These are phyloP conservation scores for Candida xiaguanensis DNA, from an alignment of 805 yeast genomes.

Conservation along the genomic window DNA sequence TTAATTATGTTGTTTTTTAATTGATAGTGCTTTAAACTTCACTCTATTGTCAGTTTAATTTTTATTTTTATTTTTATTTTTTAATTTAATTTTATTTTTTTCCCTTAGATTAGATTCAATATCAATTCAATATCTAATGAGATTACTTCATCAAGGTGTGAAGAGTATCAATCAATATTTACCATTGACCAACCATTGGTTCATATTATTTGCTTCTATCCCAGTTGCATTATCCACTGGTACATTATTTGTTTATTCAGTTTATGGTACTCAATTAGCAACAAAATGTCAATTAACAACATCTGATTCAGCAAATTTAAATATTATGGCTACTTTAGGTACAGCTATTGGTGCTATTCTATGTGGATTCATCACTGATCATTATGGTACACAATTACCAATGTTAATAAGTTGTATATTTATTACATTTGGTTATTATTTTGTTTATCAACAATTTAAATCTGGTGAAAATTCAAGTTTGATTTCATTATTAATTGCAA, in stretches of 20 bases:
- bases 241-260: slow-evolving; percentile 31
- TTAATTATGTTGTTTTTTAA: too few species aligned
- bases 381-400: slow-evolving; percentile 32
- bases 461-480: slow-evolving; percentile 16
- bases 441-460: slow-evolving; percentile 21
- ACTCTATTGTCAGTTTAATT: too few species aligned
- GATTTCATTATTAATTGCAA: slow-evolving; percentile 17
- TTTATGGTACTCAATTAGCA: slow-evolving; percentile 30
- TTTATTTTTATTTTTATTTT: too few species aligned
- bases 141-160: slow-evolving; percentile 13
- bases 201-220: slow-evolving; percentile 20
- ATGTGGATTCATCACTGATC: slow-evolving; percentile 30
- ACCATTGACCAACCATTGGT: slow-evolving; percentile 26
- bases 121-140: too few species aligned
- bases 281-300: slow-evolving; percentile 25
- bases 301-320: slow-evolving; percentile 27
- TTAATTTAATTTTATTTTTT: too few species aligned
- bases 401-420: slow-evolving; percentile 22
- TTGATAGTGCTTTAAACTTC: too few species aligned
- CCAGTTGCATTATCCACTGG: slow-evolving; percentile 34
- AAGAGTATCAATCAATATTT: slow-evolving; percentile 16
- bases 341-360: slow-evolving; percentile 30
- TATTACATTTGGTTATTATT: slow-evolving; percentile 24
- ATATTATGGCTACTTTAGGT: slow-evolving; percentile 28
- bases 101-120: too few species aligned